These are phyloP conservation scores for Cupressus sempervirens DNA, from an alignment of 75 land plant genomes.

Conservation along the genomic window DNA sequence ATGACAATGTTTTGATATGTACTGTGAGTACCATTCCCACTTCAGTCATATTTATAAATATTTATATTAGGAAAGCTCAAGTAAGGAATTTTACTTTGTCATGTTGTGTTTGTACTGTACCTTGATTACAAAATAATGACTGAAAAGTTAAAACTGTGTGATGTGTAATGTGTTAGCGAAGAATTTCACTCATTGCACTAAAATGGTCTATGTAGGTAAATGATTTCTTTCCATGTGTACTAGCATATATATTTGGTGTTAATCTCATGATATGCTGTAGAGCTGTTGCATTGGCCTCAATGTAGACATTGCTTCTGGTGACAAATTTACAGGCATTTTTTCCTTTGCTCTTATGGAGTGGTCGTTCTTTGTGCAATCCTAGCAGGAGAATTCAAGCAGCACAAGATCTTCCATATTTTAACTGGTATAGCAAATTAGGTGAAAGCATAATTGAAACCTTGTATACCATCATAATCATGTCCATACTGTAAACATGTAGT, in stretches of 20 bases:
- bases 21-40: not conserved
- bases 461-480: not conserved
- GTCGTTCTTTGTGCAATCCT: slow-evolving; percentile 61
- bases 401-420: slow-evolving; percentile 55
- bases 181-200: not conserved
- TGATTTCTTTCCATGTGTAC: not conserved
- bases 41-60: not conserved
- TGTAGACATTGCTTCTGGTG: not conserved
- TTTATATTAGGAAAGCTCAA: not conserved
- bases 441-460: slow-evolving; percentile 12
- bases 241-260: not conserved
- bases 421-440: slow-evolving; percentile 46
- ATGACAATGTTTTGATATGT: not conserved
- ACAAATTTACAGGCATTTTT: slow-evolving; percentile 70
- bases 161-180: not conserved
- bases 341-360: slow-evolving; percentile 79
- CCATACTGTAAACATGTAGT: not conserved
- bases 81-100: no score
- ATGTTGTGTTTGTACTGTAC: no score
- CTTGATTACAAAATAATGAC: no score
- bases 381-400: slow-evolving; percentile 72
- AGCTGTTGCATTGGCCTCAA: not conserved
- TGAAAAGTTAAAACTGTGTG: no score
- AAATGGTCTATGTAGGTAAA: not conserved
- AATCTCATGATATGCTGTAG: not conserved